A percentile compares a stretch with the other conserved stretches of the same genome.
These are phyloP conservation scores for Colletotrichum kahawae DNA, from an alignment of 2,329 filamentous ascomycete species.

Conservation along the genomic window DNA sequence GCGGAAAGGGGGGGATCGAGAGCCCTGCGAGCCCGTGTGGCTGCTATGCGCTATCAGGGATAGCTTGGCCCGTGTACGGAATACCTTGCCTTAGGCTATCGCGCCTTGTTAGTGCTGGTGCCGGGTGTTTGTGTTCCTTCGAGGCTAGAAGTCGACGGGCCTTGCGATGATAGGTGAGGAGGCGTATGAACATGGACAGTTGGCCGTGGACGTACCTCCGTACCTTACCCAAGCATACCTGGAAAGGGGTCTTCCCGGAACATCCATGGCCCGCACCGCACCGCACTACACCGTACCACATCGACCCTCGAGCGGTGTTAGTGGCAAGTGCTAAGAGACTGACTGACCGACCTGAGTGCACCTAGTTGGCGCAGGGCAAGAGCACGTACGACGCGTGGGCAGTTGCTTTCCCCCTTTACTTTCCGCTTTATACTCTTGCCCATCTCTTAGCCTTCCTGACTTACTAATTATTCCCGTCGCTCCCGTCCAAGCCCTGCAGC, in stretches of 20 bases:
- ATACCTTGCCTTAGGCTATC: background rate
- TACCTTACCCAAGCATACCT: background rate
- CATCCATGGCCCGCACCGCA: background rate
- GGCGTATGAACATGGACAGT: background rate
- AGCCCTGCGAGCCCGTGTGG: background rate
- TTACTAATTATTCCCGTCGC: background rate
- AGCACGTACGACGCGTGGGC: background rate
- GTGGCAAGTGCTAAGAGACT: background rate
- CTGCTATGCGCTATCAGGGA: background rate
- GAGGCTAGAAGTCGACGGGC: background rate
- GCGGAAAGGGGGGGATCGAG: background rate
- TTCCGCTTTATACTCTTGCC: background rate
- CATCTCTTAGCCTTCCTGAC: background rate
- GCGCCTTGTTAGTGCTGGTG: background rate
- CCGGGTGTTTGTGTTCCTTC: background rate
- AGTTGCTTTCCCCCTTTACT: background rate
- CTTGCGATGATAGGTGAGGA: background rate
- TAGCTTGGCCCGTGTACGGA: background rate
- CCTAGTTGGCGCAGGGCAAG: background rate
- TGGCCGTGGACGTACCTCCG: background rate
- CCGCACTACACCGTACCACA: background rate
- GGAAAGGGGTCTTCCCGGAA: constrained; percentile 1
- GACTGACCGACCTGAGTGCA: background rate
- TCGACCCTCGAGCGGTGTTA: background rate
- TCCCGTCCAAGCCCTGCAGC: background rate